Evolutionary conservation across 2,329 filamentous ascomycete species (phyloP).

Genomic region (Talaromyces atroroseus): DNA sequence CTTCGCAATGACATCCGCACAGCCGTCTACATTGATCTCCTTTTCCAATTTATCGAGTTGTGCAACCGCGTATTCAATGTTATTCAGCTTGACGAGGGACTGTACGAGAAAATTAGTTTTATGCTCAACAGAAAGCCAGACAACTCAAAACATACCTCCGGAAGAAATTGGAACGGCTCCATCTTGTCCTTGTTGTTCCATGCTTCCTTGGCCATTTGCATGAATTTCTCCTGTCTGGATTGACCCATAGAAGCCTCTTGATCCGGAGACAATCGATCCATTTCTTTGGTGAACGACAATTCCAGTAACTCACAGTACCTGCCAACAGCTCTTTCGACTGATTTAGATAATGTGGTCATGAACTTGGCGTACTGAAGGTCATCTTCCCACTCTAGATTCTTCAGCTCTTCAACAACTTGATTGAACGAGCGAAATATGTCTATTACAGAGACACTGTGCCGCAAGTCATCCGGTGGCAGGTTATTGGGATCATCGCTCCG

Average conservation of each 20-base stretch:
- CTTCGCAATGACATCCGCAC: slow-evolving; percentile 72
- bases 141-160: slow-evolving; percentile 59
- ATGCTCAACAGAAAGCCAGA: neutral
- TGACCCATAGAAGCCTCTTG: slow-evolving; percentile 73
- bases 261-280: slow-evolving; percentile 85
- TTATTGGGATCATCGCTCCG: slow-evolving; percentile 59
- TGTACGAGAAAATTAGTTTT: slow-evolving; percentile 33
- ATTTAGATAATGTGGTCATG: slow-evolving; percentile 87
- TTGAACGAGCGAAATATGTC: slow-evolving; percentile 94
- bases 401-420: slow-evolving; percentile 81
- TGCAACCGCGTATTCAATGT: slow-evolving; percentile 89
- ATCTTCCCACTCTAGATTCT: slow-evolving; percentile 84
- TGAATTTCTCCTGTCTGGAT: slow-evolving; percentile 84
- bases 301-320: slow-evolving; percentile 91
- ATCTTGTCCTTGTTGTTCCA: slow-evolving; percentile 89
- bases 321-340: slow-evolving; percentile 74
- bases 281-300: slow-evolving; percentile 77
- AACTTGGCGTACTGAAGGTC: slow-evolving; percentile 92
- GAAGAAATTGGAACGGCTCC: slow-evolving; percentile 94
- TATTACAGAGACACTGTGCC: slow-evolving; percentile 88
- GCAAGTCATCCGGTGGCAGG: slow-evolving; percentile 67
- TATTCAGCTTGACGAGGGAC: slow-evolving; percentile 97
- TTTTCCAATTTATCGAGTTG: slow-evolving; percentile 87
- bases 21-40: slow-evolving; percentile 85
- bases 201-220: slow-evolving; percentile 88